Evolutionary conservation across 306 rosid genomes (phyloP).

Genomic region (Malus sylvestris): DNA sequence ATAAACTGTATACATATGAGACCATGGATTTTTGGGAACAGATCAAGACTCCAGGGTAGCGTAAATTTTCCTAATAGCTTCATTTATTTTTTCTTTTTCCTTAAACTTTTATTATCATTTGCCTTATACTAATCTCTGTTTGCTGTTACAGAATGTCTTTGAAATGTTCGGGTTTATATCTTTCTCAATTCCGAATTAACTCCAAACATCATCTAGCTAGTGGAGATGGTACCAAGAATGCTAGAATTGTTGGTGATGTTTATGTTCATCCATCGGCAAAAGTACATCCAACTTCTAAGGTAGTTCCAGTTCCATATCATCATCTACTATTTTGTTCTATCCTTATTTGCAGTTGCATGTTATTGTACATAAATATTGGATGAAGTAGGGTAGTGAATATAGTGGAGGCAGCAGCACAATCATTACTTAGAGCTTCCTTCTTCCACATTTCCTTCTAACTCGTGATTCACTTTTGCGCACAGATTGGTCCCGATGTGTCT

Average conservation of each 20-base stretch:
- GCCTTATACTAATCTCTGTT: slow-evolving; percentile 9
- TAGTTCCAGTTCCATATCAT: slow-evolving; percentile 16
- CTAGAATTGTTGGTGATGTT: slow-evolving; percentile 70
- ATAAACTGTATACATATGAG: slow-evolving; percentile 75
- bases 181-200: slow-evolving; percentile 64
- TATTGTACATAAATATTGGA: background rate
- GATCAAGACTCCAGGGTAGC: slow-evolving; percentile 94
- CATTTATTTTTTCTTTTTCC: background rate
- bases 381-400: background rate
- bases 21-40: slow-evolving; percentile 96
- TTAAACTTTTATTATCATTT: slow-evolving; percentile 10
- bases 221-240: slow-evolving; percentile 67
- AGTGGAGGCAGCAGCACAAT: background rate
- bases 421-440: background rate
- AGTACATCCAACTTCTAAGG: slow-evolving; percentile 91
- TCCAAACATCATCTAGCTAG: slow-evolving; percentile 73
- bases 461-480: slow-evolving; percentile 13
- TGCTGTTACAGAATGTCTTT: slow-evolving; percentile 77
- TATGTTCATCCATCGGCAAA: slow-evolving; percentile 94
- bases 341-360: background rate
- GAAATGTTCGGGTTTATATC: slow-evolving; percentile 86
- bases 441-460: slow-evolving; percentile 8
- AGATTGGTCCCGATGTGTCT: slow-evolving; percentile 92
- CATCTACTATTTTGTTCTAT: background rate
- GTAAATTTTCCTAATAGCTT: background rate